Conservation (phyloP, 306 rosid species). For the Aeschynomene evenia region DNA sequence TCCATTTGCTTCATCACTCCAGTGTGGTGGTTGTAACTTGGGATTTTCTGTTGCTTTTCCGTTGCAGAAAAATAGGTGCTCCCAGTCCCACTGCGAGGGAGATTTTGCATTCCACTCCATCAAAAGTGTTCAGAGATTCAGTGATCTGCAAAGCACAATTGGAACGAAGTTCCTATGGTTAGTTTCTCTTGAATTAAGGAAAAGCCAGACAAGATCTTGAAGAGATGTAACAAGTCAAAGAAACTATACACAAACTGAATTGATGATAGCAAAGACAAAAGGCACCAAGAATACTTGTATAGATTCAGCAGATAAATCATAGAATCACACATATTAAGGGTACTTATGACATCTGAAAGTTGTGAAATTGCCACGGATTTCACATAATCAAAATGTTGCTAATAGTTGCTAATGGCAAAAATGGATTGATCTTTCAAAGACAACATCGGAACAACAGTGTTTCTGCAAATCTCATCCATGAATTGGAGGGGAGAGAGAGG, state of each 20-base stretch:
- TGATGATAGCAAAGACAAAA: background rate
- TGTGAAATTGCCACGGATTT: background rate
- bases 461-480: constrained; percentile 32
- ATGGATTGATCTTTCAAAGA: background rate
- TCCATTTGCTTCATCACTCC: constrained; percentile 44
- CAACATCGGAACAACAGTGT: background rate
- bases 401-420: background rate
- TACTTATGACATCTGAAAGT: background rate
- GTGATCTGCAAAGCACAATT: constrained; percentile 35
- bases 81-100: constrained; percentile 70
- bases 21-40: constrained; percentile 44
- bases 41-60: constrained; percentile 50
- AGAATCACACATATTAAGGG: background rate
- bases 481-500: constrained; percentile 29
- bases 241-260: constrained; percentile 17
- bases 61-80: constrained; percentile 44
- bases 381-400: background rate
- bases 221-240: background rate
- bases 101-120: constrained; percentile 83
- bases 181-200: constrained; percentile 5
- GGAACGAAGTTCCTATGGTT: background rate
- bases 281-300: background rate
- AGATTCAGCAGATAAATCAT: background rate
- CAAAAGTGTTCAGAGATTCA: constrained; percentile 29
- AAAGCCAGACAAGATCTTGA: background rate